A percentile compares a stretch with the other conserved stretches of the same genome.
phyloP scores from a whole-genome alignment of 495 filamentous ascomycete genomes.

The Penicillium diatomitis region DNA sequence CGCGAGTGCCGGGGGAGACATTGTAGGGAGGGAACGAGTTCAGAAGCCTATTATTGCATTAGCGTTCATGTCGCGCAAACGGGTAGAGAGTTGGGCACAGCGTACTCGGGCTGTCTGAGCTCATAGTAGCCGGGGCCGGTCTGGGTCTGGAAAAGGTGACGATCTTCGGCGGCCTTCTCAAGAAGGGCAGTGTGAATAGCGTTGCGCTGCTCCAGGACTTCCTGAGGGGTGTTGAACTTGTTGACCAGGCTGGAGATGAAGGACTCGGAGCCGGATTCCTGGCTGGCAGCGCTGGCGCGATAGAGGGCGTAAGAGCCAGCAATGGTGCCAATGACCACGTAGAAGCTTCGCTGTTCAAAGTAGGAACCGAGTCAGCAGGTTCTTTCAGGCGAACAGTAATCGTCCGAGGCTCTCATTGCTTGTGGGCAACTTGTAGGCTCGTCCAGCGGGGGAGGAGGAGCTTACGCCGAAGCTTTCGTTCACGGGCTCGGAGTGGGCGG shows the following conservation, averaged over 20 bases:
- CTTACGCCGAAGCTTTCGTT: conserved; percentile 59
- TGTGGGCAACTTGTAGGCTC: conserved; percentile 2
- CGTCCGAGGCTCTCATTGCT: conserved; percentile 3
- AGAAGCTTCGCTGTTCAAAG: conserved; percentile 52
- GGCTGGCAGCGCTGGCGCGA: conserved; percentile 31
- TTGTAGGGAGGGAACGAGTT: conserved; percentile 55
- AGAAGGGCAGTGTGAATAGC: conserved; percentile 52
- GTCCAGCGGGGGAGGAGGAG: conserved; percentile 18
- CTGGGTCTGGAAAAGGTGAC: conserved; percentile 54
- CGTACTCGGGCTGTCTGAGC: conserved; percentile 64
- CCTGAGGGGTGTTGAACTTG: conserved; percentile 38
- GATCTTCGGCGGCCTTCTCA: conserved; percentile 61
- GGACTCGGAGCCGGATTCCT: conserved; percentile 42
- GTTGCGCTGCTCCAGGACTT: conserved; percentile 51
- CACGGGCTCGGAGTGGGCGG: conserved; percentile 42
- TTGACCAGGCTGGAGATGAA: conserved; percentile 49
- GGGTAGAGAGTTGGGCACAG: conserved; percentile 1
- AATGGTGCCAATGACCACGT: conserved; percentile 49
- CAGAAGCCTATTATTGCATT: conserved; percentile 21
- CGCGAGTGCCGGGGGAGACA: conserved; percentile 49
- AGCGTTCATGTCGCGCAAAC: neutral
- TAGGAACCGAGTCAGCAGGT: conserved; percentile 8
- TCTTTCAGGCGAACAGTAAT: conserved; percentile 4
- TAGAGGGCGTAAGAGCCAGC: conserved; percentile 51
- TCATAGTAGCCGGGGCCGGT: conserved; percentile 35